Evolutionary conservation across 2,329 filamentous ascomycete genomes (phyloP), one percentile per base, ranked within the genome.

Genomic region (Zasmidium cellare): DNA sequence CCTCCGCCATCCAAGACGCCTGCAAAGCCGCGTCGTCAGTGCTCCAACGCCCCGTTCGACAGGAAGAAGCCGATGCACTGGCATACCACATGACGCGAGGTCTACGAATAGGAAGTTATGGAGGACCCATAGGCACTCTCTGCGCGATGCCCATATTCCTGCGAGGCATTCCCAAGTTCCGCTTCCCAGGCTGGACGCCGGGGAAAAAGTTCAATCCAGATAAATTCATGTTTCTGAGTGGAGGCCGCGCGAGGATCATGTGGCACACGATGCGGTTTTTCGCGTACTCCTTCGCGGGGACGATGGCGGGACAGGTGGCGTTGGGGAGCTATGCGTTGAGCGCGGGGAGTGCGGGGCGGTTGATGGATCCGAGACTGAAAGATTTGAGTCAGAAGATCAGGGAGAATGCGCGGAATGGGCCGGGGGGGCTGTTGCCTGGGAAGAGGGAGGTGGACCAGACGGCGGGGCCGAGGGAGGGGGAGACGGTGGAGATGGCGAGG

Each of bases 151-250:
- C n/a, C n/a, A n/a, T 73, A 1, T 35, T 19, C 24, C 14, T 18
- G 35, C 7, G 35, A 16, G 35, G 35, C 1, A 65, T 67, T 53
- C 62, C 58, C n/a, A 69, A 61, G 18, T 74, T 71, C 58, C 68
- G 72, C 11, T 80, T 79, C 52, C 78, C 78, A 2, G 73, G 77
- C 38, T 78, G 71, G 47, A 71, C 72, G 48, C 77, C 77, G 0
- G 62, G 69, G 0, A 71, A 72, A 58, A 65, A 66, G 12, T 75
- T 77, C 54, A 71, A 75, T 31, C 72, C 71, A 3, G 74, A 79
- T 31, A 72, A 70, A 24, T 66, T 73, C 62, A 22, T 48, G 3
- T 57, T 65, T 1, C 35, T 74, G 1, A 70, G 65, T 50, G 77
- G 77, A 0, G 62, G 67, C 1, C 50, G 57, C 53, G 77, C 78